Percentiles rank a stretch among this genome's conserved stretches.
Evolutionary conservation across 1,139 yeast genomes (phyloP).

Genomic region (Candida tropicalis): DNA sequence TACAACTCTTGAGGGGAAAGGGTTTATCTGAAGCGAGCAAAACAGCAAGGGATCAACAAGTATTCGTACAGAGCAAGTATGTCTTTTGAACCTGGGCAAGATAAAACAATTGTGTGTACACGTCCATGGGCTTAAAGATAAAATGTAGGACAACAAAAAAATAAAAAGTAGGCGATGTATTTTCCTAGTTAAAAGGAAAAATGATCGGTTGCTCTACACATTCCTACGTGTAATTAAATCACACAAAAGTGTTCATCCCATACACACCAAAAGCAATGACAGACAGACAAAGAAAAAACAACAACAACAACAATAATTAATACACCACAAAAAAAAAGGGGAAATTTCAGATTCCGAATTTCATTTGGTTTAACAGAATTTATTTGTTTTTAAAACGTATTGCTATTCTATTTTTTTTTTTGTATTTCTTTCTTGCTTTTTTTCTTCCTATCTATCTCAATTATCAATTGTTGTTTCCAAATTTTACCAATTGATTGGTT

Average conservation of each 20-base stretch:
- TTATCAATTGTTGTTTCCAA: constrained; percentile 3
- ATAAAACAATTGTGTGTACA: too few relatives aligned
- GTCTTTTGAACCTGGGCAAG: too few relatives aligned
- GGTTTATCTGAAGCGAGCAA: too few relatives aligned
- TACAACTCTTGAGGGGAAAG: too few relatives aligned
- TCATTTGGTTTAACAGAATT: constrained; percentile 2
- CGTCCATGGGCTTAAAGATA: too few relatives aligned
- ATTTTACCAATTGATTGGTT: background rate
- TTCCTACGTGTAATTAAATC: background rate
- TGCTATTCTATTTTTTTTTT: background rate
- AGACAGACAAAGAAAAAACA: background rate
- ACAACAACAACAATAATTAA: background rate
- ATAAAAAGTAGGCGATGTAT: too few relatives aligned
- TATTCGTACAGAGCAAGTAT: too few relatives aligned
- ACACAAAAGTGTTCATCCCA: background rate
- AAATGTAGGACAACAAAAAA: too few relatives aligned
- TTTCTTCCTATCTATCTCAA: background rate
- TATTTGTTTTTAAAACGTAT: background rate
- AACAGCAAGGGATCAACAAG: too few relatives aligned
- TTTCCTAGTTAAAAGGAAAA: too few relatives aligned
- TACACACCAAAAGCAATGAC: too few relatives aligned
- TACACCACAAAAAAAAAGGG: constrained; percentile 3
- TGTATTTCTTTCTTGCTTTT: background rate
- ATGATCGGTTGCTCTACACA: background rate
- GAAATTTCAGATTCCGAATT: constrained; percentile 7